Percentiles rank a stretch among this genome's conserved stretches.
Conservation (phyloP, 805 yeast species). For the Wickerhamiella alocasiicola region DNA sequence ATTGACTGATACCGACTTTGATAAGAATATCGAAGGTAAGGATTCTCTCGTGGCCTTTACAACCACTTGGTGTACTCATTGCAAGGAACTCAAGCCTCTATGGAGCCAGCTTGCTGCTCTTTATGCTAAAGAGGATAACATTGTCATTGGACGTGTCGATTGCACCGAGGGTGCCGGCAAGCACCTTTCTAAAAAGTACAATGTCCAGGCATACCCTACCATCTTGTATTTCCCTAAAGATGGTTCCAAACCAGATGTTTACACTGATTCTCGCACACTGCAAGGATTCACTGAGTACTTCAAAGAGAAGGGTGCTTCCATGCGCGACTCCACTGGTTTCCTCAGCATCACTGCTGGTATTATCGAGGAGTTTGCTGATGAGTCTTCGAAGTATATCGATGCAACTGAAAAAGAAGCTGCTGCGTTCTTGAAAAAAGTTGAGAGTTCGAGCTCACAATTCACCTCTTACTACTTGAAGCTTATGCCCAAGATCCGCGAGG, state of each 20-base stretch:
- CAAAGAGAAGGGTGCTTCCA: slow-evolving; percentile 29
- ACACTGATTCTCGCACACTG: slow-evolving; percentile 39
- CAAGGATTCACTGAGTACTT: slow-evolving; percentile 41
- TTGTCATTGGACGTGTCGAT: slow-evolving; percentile 37
- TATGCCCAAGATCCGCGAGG: slow-evolving; percentile 22
- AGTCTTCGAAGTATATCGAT: slow-evolving; percentile 21
- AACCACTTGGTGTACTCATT: slow-evolving; percentile 52
- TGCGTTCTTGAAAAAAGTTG: slow-evolving; percentile 26
- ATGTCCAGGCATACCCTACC: slow-evolving; percentile 40
- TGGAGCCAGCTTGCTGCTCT: slow-evolving; percentile 40
- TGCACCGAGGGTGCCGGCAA: slow-evolving; percentile 32
- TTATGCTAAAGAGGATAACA: slow-evolving; percentile 30
- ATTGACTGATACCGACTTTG: slow-evolving; percentile 34
- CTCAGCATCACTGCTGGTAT: slow-evolving; percentile 33
- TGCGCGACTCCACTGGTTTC: slow-evolving; percentile 33
- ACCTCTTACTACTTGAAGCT: slow-evolving; percentile 22
- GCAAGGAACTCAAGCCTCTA: slow-evolving; percentile 40
- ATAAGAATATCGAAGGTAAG: slow-evolving; percentile 30
- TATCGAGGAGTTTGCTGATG: slow-evolving; percentile 27
- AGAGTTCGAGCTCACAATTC: slow-evolving; percentile 14
- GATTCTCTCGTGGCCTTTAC: slow-evolving; percentile 42
- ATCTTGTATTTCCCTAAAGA: slow-evolving; percentile 39
- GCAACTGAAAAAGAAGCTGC: slow-evolving; percentile 25
- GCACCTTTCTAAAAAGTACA: slow-evolving; percentile 32
- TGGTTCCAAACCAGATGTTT: slow-evolving; percentile 37